These are phyloP conservation scores for Dichotomopilus funicola DNA, from an alignment of 2,329 filamentous ascomycete species.

Conservation along the genomic window DNA sequence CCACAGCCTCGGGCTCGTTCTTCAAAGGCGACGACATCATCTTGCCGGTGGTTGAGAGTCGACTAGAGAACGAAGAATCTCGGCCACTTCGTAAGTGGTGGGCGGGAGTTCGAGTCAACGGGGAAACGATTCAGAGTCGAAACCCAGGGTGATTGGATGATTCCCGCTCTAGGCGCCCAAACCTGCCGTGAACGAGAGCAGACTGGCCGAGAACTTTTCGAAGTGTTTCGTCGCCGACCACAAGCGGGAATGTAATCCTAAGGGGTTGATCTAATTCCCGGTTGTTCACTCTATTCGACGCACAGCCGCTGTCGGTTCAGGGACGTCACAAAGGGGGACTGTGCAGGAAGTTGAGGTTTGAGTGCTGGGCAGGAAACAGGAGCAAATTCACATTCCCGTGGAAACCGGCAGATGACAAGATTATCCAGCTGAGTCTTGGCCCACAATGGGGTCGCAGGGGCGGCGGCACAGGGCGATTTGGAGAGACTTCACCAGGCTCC, in stretches of 20 bases:
- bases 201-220: constrained; percentile 1
- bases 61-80: constrained; percentile 8
- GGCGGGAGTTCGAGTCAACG: constrained; percentile 8
- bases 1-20: constrained; percentile 57
- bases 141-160: constrained; percentile 8
- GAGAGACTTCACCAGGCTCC: constrained; percentile 4
- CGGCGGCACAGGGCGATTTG: constrained; percentile 9
- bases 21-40: constrained; percentile 57
- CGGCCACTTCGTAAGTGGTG: constrained; percentile 13
- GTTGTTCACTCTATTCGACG: constrained; percentile 5
- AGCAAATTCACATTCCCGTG: constrained; percentile 33
- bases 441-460: constrained; percentile 13
- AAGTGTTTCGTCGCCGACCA: constrained; percentile 5
- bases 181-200: constrained; percentile 10
- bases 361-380: constrained; percentile 17
- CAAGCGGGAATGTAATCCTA: background rate
- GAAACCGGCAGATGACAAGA: constrained; percentile 28
- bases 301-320: constrained; percentile 7
- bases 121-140: constrained; percentile 9
- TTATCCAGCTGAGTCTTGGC: constrained; percentile 21
- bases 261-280: background rate
- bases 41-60: constrained; percentile 19
- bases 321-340: background rate
- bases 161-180: constrained; percentile 42
- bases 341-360: constrained; percentile 17